Evolutionary conservation across 768 basidiomycete genomes (phyloP), one percentile per base, ranked within the genome.

Genomic region (Suillus bovinus): DNA sequence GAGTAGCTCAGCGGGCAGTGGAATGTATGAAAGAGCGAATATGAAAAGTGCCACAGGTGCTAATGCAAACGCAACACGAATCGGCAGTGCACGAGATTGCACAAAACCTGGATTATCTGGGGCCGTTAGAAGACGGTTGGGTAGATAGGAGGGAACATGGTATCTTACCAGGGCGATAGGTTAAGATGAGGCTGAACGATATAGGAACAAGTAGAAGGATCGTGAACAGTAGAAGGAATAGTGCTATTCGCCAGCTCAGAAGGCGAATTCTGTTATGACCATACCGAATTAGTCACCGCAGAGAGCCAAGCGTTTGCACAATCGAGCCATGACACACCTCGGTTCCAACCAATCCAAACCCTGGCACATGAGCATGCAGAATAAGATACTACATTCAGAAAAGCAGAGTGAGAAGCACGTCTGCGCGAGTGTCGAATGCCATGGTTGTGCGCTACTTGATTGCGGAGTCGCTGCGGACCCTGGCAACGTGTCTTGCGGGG

Each of bases 311-410:
- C 33, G 33, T 49, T 50, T 9, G 7, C n/a, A 11, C 61, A 50
- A 17, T 29, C 44, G 36, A 44, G 27, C 24, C 5, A 33, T 52
- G 36, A 79, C 87, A 62, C 54, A 91, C 90, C 74, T 72, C 13
- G 86, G 69, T 39, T 82, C 76, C 41, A 93, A 78, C 1, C 86
- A 47, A 44, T 80, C 77, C 53, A 85, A 58, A 3, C 82, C 88
- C 74, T 94, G 92, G n/a, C 84, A 81, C 74, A 93, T 83, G 6
- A 94, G 77, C 61, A 94, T 78, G 14, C 85, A 64, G 68, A 93
- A 93, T 63, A 94, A 76, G 67, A 84, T 82, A 64, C 86, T 88
- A 58, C 87, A 85, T 74, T 93, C 93, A 1, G 88, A 82, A 71
- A 93, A 91, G 67, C 86, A 88, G 36, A 85, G 74, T 0, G 90